Conservation (phyloP, 805 yeast genomes). For the Pichia rugopelliculosa region DNA sequence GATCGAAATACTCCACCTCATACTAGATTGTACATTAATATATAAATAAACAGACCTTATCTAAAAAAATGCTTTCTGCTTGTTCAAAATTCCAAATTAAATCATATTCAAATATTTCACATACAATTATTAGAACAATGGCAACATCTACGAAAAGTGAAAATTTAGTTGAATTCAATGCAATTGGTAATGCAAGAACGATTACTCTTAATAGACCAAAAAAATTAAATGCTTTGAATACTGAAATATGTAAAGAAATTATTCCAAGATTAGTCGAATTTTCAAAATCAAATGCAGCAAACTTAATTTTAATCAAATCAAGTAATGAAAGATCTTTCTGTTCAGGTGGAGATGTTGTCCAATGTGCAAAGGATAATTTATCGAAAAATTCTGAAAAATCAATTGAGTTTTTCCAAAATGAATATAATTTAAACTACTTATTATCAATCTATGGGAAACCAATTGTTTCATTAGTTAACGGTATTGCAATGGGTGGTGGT, state of each 20-base stretch:
- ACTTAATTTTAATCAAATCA: constrained; percentile 62
- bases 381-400: constrained; percentile 41
- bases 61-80: not conserved
- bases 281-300: constrained; percentile 57
- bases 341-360: constrained; percentile 95
- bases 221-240: constrained; percentile 79
- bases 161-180: constrained; percentile 47
- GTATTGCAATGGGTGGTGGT: constrained; percentile 98
- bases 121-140: constrained; percentile 14
- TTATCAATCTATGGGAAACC: constrained; percentile 85
- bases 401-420: constrained; percentile 63
- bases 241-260: constrained; percentile 66
- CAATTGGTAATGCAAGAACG: constrained; percentile 59
- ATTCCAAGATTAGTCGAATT: constrained; percentile 71
- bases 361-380: constrained; percentile 57
- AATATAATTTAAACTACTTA: constrained; percentile 73
- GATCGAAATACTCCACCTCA: not conserved
- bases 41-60: too few relatives aligned
- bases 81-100: not conserved
- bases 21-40: too few relatives aligned
- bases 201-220: constrained; percentile 71
- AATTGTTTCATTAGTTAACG: constrained; percentile 76
- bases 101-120: not conserved
- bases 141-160: constrained; percentile 12
- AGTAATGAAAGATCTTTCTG: constrained; percentile 68